Percentiles rank a stretch among this genome's conserved stretches.
Evolutionary conservation across 2,329 filamentous ascomycete species (phyloP).

Genomic region (Talaromyces sp.): DNA sequence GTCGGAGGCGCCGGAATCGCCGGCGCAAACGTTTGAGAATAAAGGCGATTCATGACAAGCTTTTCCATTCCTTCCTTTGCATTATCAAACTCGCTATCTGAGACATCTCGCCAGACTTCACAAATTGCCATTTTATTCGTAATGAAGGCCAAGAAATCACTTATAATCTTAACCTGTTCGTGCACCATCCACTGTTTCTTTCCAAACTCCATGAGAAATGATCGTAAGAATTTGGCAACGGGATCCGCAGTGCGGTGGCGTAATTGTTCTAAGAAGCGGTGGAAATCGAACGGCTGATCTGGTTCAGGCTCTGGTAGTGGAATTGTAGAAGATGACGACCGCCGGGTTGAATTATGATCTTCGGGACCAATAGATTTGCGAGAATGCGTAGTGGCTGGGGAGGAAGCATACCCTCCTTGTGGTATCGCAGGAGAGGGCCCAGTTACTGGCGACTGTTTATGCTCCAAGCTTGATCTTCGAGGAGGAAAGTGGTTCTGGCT

Average conservation of each 20-base stretch:
- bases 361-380: slow-evolving; percentile 29
- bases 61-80: slow-evolving; percentile 99
- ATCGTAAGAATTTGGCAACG: slow-evolving; percentile 91
- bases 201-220: slow-evolving; percentile 89
- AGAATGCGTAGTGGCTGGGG: slow-evolving; percentile 29
- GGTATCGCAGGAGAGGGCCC: slow-evolving; percentile 26
- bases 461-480: slow-evolving; percentile 83
- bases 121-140: slow-evolving; percentile 97
- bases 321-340: slow-evolving; percentile 39
- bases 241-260: slow-evolving; percentile 97
- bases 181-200: slow-evolving; percentile 99
- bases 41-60: slow-evolving; percentile 96
- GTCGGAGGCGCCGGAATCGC: slow-evolving; percentile 81
- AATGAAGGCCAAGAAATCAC: slow-evolving; percentile 94
- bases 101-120: slow-evolving; percentile 94
- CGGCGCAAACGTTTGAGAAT: slow-evolving; percentile 93
- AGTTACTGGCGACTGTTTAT: slow-evolving; percentile 52
- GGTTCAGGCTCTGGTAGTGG: slow-evolving; percentile 80
- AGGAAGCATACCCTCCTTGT: slow-evolving; percentile 24
- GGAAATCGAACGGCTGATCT: slow-evolving; percentile 90
- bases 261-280: slow-evolving; percentile 92
- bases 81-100: slow-evolving; percentile 97
- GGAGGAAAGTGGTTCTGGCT: slow-evolving; percentile 72
- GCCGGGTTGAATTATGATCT: slow-evolving; percentile 30
- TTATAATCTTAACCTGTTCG: slow-evolving; percentile 98